Conservation (phyloP, 805 yeast species). For the Lachancea dasiensis region DNA sequence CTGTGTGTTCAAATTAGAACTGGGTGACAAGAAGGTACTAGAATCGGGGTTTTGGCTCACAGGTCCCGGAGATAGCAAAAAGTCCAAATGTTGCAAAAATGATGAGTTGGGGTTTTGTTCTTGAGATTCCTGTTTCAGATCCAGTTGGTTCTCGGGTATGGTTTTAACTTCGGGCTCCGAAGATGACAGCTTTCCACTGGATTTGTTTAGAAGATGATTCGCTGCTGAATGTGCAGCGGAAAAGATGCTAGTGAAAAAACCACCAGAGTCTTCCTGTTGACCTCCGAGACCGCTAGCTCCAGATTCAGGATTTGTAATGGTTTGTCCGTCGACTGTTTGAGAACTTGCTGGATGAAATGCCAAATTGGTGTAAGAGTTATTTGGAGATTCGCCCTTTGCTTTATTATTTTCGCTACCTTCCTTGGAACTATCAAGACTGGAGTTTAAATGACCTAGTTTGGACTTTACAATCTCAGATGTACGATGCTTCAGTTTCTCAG, state of each 20-base stretch:
- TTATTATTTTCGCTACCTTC: not conserved
- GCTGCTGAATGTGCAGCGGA: conserved; percentile 46
- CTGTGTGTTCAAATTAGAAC: not conserved
- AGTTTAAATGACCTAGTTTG: not conserved
- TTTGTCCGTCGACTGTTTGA: no score
- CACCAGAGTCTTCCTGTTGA: conserved; percentile 14
- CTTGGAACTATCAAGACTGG: no score
- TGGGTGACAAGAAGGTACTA: conserved; percentile 4
- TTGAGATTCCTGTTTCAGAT: not conserved
- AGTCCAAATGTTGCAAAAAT: conserved; percentile 35
- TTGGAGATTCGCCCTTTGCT: no score
- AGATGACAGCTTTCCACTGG: conserved; percentile 4
- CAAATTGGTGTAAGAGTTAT: no score
- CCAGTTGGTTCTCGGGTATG: not conserved
- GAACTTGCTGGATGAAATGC: no score
- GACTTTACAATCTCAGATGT: conserved; percentile 4
- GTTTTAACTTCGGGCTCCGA: not conserved
- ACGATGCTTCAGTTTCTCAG: not conserved
- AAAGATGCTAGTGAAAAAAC: conserved; percentile 40
- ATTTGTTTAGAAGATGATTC: conserved; percentile 16
- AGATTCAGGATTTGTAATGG: not conserved
- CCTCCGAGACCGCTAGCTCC: not conserved
- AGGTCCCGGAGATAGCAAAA: conserved; percentile 24
- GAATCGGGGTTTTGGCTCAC: not conserved
- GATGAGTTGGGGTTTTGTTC: conserved; percentile 19